Conservation (phyloP, 148 eudicot species). For the Cornus suecica region DNA sequence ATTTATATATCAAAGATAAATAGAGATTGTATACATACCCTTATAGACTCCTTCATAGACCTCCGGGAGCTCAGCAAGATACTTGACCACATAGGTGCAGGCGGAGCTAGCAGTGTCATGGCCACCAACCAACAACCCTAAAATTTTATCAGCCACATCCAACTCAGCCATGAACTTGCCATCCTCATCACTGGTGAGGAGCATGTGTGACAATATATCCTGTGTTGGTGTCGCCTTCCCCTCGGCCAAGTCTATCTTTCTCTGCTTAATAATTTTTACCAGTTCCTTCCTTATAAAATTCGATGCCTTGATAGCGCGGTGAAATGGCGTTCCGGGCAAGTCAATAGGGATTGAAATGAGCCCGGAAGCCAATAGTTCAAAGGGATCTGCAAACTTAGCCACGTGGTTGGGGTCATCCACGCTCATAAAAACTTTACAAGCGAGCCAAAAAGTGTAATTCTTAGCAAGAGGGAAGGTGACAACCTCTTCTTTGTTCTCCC, state of each 20-base stretch:
- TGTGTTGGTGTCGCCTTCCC: constrained; percentile 37
- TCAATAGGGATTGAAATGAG: constrained; percentile 38
- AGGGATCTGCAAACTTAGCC: constrained; percentile 29
- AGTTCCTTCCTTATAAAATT: constrained; percentile 32
- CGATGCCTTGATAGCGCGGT: constrained; percentile 36
- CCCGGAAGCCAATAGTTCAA: constrained; percentile 30
- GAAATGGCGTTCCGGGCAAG: constrained; percentile 41
- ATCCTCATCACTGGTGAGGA: constrained; percentile 36
- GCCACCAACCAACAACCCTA: constrained; percentile 41
- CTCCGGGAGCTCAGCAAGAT: constrained; percentile 45
- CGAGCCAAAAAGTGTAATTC: constrained; percentile 45
- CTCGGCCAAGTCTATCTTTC: constrained; percentile 36
- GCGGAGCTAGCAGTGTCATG: constrained; percentile 55
- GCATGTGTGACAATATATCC: constrained; percentile 48
- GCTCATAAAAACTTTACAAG: constrained; percentile 39
- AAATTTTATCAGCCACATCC: constrained; percentile 43
- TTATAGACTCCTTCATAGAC: constrained; percentile 39
- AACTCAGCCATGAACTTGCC: constrained; percentile 40
- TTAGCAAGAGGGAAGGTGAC: constrained; percentile 37
- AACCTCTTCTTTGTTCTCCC: constrained; percentile 43
- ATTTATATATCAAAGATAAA: no score
- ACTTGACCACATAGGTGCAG: constrained; percentile 40
- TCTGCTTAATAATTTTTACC: constrained; percentile 22
- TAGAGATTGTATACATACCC: constrained; percentile 16
- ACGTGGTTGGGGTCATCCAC: constrained; percentile 34